These are phyloP conservation scores for Mycena citricolor DNA, from an alignment of 1,284 basidiomycete species.

Conservation along the genomic window DNA sequence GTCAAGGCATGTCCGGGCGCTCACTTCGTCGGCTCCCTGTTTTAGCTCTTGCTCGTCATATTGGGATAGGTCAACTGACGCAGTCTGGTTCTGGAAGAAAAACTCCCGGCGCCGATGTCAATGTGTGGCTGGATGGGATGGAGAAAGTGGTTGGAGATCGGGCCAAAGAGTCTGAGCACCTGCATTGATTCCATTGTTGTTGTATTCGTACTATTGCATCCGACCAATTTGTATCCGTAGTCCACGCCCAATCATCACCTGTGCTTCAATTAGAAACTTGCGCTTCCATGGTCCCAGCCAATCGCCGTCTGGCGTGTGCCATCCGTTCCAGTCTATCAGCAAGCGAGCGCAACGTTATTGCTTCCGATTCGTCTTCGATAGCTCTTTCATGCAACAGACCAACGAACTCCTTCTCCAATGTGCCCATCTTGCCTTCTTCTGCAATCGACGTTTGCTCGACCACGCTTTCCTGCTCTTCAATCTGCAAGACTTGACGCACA, in stretches of 20 bases:
- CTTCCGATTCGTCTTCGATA: constrained; percentile 28
- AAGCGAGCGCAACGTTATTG: constrained; percentile 26
- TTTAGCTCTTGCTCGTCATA: constrained; percentile 83
- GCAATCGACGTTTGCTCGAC: background rate
- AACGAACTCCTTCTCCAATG: constrained; percentile 30
- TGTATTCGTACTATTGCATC: constrained; percentile 17
- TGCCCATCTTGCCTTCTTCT: constrained; percentile 9
- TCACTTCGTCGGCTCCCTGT: constrained; percentile 89
- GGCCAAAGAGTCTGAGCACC: constrained; percentile 47
- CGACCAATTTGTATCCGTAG: constrained; percentile 2
- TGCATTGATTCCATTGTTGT: constrained; percentile 26
- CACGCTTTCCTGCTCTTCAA: constrained; percentile 2
- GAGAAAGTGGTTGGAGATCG: constrained; percentile 65
- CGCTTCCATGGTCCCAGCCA: constrained; percentile 10
- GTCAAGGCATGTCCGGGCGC: constrained; percentile 85
- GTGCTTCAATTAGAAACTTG: background rate
- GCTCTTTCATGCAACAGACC: constrained; percentile 28
- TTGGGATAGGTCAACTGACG: constrained; percentile 50
- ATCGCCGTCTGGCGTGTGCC: constrained; percentile 19
- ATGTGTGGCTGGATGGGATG: constrained; percentile 78
- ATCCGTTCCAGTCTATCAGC: constrained; percentile 26
- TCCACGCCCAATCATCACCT: constrained; percentile 2
- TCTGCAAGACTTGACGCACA: constrained; percentile 5
- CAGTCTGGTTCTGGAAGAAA: constrained; percentile 12
- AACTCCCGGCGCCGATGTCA: constrained; percentile 42